These are phyloP conservation scores for Pestalotiopsis fici DNA, from an alignment of 2,329 filamentous ascomycete species.

Conservation along the genomic window DNA sequence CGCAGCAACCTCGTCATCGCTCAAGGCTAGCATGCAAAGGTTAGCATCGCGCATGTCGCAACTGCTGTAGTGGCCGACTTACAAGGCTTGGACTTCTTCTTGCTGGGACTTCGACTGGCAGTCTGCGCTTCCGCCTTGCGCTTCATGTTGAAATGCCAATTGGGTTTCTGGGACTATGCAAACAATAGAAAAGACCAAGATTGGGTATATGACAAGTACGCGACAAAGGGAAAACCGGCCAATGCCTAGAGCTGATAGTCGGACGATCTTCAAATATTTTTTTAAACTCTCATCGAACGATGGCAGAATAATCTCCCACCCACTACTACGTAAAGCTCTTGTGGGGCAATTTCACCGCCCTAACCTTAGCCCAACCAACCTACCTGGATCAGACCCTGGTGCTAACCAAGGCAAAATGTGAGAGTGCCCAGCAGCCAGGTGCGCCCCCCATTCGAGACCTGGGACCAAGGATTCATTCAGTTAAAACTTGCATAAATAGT, in stretches of 20 bases:
- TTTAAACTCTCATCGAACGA: slow-evolving; percentile 9
- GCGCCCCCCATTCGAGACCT: neutral
- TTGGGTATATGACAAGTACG: neutral
- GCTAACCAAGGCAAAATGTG: too few species aligned
- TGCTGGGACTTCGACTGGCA: slow-evolving; percentile 42
- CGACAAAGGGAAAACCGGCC: neutral
- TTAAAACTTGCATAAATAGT: slow-evolving; percentile 1
- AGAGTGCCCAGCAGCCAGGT: neutral
- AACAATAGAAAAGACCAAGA: neutral
- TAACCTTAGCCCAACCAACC: neutral
- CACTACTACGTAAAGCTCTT: slow-evolving; percentile 1
- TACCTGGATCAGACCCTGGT: too few species aligned
- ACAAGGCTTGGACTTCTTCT: slow-evolving; percentile 53
- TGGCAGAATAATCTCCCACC: slow-evolving; percentile 9
- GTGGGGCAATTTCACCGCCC: slow-evolving; percentile 6
- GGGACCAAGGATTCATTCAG: neutral
- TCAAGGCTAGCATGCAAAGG: slow-evolving; percentile 39
- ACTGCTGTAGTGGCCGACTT: slow-evolving; percentile 19
- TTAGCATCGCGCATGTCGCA: neutral
- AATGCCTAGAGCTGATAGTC: neutral
- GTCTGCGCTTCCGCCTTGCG: slow-evolving; percentile 55
- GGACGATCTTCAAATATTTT: slow-evolving; percentile 11
- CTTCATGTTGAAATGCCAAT: slow-evolving; percentile 50
- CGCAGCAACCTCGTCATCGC: slow-evolving; percentile 49
- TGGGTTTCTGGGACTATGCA: slow-evolving; percentile 9